Conservation (phyloP, 2,329 filamentous ascomycete species). For the Diaporthe sp. region DNA sequence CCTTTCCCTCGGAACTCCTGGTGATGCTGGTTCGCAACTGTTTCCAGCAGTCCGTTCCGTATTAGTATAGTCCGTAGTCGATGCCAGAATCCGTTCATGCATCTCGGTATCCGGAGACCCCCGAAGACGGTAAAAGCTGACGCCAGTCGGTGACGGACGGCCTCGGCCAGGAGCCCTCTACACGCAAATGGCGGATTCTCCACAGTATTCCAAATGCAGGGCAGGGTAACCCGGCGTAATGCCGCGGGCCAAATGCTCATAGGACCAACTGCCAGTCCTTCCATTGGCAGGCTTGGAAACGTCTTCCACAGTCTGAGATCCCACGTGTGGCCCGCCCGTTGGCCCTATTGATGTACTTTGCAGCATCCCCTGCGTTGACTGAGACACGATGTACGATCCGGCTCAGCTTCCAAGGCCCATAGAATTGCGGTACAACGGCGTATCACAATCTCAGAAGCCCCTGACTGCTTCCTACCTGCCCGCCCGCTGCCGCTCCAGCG, state of each 20-base stretch:
- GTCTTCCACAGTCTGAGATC: slow-evolving; percentile 22
- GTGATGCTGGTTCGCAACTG: not conserved
- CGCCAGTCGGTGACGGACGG: slow-evolving; percentile 11
- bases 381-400: slow-evolving; percentile 38
- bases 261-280: slow-evolving; percentile 3
- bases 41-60: slow-evolving; percentile 7
- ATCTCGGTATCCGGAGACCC: slow-evolving; percentile 38
- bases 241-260: not conserved
- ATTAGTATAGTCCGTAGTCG: slow-evolving; percentile 8
- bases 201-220: slow-evolving; percentile 12
- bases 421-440: not conserved
- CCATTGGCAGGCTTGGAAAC: slow-evolving; percentile 12
- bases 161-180: not conserved
- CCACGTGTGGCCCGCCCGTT: slow-evolving; percentile 40
- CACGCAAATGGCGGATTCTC: not conserved
- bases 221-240: slow-evolving; percentile 3
- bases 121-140: slow-evolving; percentile 26
- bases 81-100: slow-evolving; percentile 21
- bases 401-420: slow-evolving; percentile 4
- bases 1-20: not conserved
- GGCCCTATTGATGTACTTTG: slow-evolving; percentile 17
- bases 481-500: not conserved
- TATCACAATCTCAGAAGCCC: not conserved
- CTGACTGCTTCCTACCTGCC: not conserved
- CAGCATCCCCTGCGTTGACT: slow-evolving; percentile 35